Percentiles rank a stretch among this genome's conserved stretches.
phyloP scores from a whole-genome alignment of 495 filamentous ascomycete species.

The Cercophora scortea region DNA sequence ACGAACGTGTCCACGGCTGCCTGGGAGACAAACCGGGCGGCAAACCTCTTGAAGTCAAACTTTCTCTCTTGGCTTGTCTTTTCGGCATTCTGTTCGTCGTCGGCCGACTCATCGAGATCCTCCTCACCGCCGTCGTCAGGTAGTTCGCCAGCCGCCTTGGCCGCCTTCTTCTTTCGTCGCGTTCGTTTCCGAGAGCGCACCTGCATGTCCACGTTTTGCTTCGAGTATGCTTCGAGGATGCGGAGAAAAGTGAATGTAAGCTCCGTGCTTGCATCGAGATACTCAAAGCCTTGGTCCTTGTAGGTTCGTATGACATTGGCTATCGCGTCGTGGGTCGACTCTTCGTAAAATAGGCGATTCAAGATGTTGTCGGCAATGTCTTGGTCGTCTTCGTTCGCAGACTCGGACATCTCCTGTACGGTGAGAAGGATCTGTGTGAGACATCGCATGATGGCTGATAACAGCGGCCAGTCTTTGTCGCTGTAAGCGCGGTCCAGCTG shows the following conservation, averaged over 20 bases:
- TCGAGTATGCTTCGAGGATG: slow-evolving; percentile 87
- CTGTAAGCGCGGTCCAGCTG: slow-evolving; percentile 71
- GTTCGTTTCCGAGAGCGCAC: slow-evolving; percentile 69
- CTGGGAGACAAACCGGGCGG: slow-evolving; percentile 72
- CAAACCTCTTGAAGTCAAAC: slow-evolving; percentile 87
- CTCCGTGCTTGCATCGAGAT: slow-evolving; percentile 87
- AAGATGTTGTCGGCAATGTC: slow-evolving; percentile 98
- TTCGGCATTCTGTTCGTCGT: slow-evolving; percentile 66
- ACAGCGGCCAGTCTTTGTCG: slow-evolving; percentile 75
- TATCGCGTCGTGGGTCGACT: slow-evolving; percentile 82
- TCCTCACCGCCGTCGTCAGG: slow-evolving; percentile 32
- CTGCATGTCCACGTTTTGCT: slow-evolving; percentile 89
- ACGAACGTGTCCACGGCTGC: slow-evolving; percentile 86
- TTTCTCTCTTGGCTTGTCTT: slow-evolving; percentile 70
- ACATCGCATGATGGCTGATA: slow-evolving; percentile 84
- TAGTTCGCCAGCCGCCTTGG: slow-evolving; percentile 19
- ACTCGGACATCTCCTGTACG: slow-evolving; percentile 87
- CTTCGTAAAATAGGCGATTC: slow-evolving; percentile 95
- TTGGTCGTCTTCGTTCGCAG: slow-evolving; percentile 81
- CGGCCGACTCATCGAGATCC: slow-evolving; percentile 57
- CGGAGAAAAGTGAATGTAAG: slow-evolving; percentile 84
- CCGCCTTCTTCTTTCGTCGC: slow-evolving; percentile 60
- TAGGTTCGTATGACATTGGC: slow-evolving; percentile 70
- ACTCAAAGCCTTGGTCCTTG: slow-evolving; percentile 90
- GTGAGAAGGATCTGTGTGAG: slow-evolving; percentile 85